Evolutionary conservation across 352 stramenopile species (phyloP), one percentile per base, ranked within the genome.

Genomic region (Aphanomyces astaci): DNA sequence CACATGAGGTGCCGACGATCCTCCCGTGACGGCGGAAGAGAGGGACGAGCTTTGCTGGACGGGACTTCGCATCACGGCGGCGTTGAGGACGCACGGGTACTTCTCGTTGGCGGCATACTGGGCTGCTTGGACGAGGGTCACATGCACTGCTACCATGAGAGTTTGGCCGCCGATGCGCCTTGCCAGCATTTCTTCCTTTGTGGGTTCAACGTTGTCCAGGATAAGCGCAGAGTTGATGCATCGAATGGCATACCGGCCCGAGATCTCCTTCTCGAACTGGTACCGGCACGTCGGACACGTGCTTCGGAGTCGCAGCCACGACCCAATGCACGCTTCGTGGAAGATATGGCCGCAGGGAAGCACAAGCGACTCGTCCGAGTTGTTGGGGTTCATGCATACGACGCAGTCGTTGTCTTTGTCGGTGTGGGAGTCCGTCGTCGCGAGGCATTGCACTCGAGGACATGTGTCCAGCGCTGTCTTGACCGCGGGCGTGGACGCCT

Each of bases 271-370:
- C 54, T 76, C 81, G 64, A 97, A 88, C 77, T 98, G 89, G 72
- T 94, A 89, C 60, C 96, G 95, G 71, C 96, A 98, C 31, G 94
- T 94, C 3, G 93, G 94, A 73, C 96, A 98, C 62, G 89, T 95
- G 60, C 80, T 87, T 70, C 97, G 89, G 62, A 94, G 89, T 63
- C 89, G 80, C 46, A 97, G 89, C 96, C 96, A 98, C 49, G 84
- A 90, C 39, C 88, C 72, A 68, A 98, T 90, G 80, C 96, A 98
- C 45, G 83, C 75, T 30, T 91, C 73, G 74, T 98, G 96, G 77
- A 98, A 98, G 46, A 88, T 71, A 78, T 98, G 96, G 51, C 82
- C 79, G 73, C 96, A 98, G 13, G 94, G 92, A 32, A 98, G 77
- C 48, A 81, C 71, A 40, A 94, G 83, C 22, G 94, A 78, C 46